Evolutionary conservation across 2,329 filamentous ascomycete genomes (phyloP).

Genomic region (Neurospora sp.): DNA sequence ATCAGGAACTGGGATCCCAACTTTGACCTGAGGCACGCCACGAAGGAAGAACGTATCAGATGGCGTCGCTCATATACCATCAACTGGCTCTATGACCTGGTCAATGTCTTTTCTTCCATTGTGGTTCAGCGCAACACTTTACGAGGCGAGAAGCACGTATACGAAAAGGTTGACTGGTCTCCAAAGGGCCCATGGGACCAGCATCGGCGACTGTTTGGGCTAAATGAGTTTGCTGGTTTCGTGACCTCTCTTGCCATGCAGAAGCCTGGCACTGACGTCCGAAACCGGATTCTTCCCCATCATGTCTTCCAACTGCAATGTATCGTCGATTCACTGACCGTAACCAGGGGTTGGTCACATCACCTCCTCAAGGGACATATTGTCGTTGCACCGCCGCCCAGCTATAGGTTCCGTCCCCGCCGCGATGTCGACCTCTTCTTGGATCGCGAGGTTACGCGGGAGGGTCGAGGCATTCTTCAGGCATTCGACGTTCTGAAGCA

Average conservation of each 20-base stretch:
- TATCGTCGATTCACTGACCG: conserved; percentile 36
- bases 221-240: conserved; percentile 34
- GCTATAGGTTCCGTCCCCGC: conserved; percentile 25
- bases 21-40: too few species aligned
- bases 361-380: conserved; percentile 25
- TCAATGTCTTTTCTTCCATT: too few species aligned
- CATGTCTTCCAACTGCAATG: conserved; percentile 40
- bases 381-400: conserved; percentile 20
- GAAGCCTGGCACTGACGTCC: conserved; percentile 28
- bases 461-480: conserved; percentile 22
- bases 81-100: too few species aligned
- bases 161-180: too few species aligned
- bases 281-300: conserved; percentile 32
- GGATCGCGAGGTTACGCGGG: conserved; percentile 24
- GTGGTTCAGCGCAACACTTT: too few species aligned
- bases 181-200: too few species aligned
- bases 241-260: conserved; percentile 36
- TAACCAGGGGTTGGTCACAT: conserved; percentile 33
- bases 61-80: too few species aligned
- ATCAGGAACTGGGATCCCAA: too few species aligned
- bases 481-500: conserved; percentile 22
- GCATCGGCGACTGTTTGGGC: conserved; percentile 17
- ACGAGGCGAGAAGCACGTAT: too few species aligned
- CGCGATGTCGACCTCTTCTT: conserved; percentile 35
- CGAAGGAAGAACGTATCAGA: too few species aligned